These are phyloP conservation scores for Cladosporium sp. DNA, from an alignment of 2,329 filamentous ascomycete species.

Conservation along the genomic window DNA sequence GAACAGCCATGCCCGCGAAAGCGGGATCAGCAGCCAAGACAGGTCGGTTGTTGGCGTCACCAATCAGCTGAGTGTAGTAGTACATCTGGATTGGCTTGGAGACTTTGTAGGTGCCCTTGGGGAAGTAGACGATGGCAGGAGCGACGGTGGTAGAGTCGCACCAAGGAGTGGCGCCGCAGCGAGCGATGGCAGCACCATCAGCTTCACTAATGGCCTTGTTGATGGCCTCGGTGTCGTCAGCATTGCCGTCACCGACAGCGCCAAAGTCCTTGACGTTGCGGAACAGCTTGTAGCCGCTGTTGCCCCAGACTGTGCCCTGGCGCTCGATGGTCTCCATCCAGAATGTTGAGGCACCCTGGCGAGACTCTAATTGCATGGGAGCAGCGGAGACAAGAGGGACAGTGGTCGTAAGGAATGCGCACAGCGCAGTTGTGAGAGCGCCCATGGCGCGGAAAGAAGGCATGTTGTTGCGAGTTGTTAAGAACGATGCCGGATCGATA, in stretches of 20 bases:
- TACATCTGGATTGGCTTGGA: conserved; percentile 74
- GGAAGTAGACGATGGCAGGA: conserved; percentile 89
- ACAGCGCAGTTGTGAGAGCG: conserved; percentile 28
- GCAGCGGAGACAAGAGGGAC: conserved; percentile 12
- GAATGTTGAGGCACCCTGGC: conserved; percentile 13
- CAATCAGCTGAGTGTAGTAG: conserved; percentile 92
- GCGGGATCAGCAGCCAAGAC: conserved; percentile 48
- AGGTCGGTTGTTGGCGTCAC: conserved; percentile 68
- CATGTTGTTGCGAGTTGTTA: conserved; percentile 17
- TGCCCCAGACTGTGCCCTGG: conserved; percentile 65
- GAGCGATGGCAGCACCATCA: conserved; percentile 56
- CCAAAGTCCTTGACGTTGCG: conserved; percentile 46
- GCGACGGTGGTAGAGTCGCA: conserved; percentile 82
- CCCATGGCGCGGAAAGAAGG: conserved; percentile 21
- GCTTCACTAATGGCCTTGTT: conserved; percentile 77
- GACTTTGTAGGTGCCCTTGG: conserved; percentile 78
- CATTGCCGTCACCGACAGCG: conserved; percentile 55
- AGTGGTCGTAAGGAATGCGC: conserved; percentile 20
- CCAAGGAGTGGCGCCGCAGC: conserved; percentile 62
- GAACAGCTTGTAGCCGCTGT: conserved; percentile 57
- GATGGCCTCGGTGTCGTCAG: conserved; percentile 86
- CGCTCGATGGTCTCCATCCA: conserved; percentile 23
- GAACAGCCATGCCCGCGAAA: conserved; percentile 81
- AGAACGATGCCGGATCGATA: neutral
- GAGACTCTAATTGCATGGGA: conserved; percentile 5